phyloP scores from a whole-genome alignment of 495 filamentous ascomycete genomes.

The Symbiotaphrina buchneri region DNA sequence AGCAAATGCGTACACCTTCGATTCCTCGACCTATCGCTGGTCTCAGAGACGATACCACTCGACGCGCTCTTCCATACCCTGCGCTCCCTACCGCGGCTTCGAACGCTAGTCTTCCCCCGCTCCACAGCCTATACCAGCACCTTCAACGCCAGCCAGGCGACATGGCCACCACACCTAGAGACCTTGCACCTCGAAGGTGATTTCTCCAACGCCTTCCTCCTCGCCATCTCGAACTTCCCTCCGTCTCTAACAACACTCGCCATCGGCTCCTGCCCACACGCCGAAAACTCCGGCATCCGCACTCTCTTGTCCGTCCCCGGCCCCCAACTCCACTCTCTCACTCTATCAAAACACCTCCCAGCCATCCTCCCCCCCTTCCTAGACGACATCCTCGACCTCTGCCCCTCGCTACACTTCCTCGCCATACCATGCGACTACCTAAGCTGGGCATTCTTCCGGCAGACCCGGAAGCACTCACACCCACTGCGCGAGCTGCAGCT shows the following conservation, averaged over 20 bases:
- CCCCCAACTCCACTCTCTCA: conserved; percentile 11
- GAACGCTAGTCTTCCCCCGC: conserved; percentile 29
- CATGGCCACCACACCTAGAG: conserved; percentile 22
- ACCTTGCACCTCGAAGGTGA: conserved; percentile 20
- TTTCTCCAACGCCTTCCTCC: conserved; percentile 19
- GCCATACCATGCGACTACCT: conserved; percentile 17
- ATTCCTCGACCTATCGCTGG: conserved; percentile 33
- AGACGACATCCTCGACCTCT: conserved; percentile 13
- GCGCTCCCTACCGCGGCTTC: conserved; percentile 21
- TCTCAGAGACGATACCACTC: conserved; percentile 28
- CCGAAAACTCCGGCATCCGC: conserved; percentile 5
- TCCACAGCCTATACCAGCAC: conserved; percentile 16
- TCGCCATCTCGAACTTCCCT: conserved; percentile 12
- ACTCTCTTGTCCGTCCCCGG: conserved; percentile 7
- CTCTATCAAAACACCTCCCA: conserved; percentile 11
- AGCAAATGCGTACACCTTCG: conserved; percentile 33
- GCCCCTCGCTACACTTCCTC: conserved; percentile 12
- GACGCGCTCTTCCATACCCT: conserved; percentile 28
- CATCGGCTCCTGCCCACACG: conserved; percentile 15
- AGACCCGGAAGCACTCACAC: conserved; percentile 8
- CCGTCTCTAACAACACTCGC: conserved; percentile 12
- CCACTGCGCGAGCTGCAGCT: conserved; percentile 15
- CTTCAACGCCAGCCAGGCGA: conserved; percentile 7
- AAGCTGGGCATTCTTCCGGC: conserved; percentile 13
- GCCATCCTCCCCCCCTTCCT: conserved; percentile 12